Percentiles rank a stretch among this genome's conserved stretches.
These are phyloP conservation scores for Dioscorea zingiberensis DNA, from an alignment of 106 monocot genomes.

Conservation along the genomic window DNA sequence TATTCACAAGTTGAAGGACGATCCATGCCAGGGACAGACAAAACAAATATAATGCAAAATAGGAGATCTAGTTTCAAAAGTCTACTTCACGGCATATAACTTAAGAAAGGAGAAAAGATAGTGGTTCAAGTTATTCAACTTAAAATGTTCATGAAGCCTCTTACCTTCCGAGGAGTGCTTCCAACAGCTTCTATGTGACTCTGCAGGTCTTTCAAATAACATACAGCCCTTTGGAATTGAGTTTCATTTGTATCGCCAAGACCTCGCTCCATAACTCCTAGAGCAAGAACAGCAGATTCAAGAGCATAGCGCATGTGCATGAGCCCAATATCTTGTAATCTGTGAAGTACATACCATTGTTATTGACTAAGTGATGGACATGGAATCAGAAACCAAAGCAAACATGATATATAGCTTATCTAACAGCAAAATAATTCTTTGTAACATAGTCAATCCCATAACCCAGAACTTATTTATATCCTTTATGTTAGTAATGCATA, in stretches of 20 bases:
- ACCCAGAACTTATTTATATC: too few species aligned
- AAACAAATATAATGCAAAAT: neutral
- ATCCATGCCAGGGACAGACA: too few species aligned
- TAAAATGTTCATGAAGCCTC: conserved; percentile 4
- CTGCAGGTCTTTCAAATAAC: conserved; percentile 60
- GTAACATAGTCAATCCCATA: too few species aligned
- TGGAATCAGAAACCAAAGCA: too few species aligned
- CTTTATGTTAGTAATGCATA: too few species aligned
- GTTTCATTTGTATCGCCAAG: conserved; percentile 29
- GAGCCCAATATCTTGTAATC: conserved; percentile 84
- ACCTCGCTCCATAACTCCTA: conserved; percentile 64
- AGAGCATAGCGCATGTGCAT: conserved; percentile 88
- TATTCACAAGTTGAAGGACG: too few species aligned
- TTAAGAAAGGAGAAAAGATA: too few species aligned
- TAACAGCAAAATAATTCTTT: too few species aligned
- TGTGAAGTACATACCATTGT: conserved; percentile 17
- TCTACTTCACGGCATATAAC: too few species aligned
- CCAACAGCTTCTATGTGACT: conserved; percentile 73
- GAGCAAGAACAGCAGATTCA: conserved; percentile 75
- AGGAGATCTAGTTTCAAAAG: neutral
- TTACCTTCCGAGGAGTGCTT: conserved; percentile 66
- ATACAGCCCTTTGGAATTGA: conserved; percentile 44
- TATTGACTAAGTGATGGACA: too few species aligned
- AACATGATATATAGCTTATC: too few species aligned
- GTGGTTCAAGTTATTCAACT: neutral